These are phyloP conservation scores for Echinosophora koreensis DNA, from an alignment of 306 rosid genomes.

Conservation along the genomic window DNA sequence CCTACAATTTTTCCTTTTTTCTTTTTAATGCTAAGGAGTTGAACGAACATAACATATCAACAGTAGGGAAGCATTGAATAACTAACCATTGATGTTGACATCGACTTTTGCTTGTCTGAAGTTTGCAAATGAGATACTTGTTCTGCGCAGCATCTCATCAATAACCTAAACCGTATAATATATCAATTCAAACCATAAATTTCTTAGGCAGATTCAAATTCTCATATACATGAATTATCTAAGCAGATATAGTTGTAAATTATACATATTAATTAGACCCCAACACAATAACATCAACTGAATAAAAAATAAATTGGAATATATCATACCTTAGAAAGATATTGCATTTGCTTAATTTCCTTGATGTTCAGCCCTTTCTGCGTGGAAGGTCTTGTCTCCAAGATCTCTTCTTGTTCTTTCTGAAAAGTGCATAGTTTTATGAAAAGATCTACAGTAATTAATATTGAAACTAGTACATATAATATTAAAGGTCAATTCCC, in stretches of 20 bases:
- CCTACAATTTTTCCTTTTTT: slow-evolving; percentile 49
- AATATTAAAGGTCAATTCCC: not conserved
- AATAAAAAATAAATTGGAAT: not conserved
- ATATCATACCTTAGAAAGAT: slow-evolving; percentile 62
- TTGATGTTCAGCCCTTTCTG: slow-evolving; percentile 56
- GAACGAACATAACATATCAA: not conserved
- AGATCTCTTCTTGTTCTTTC: slow-evolving; percentile 74
- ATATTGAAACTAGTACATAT: not conserved
- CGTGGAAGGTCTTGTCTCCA: slow-evolving; percentile 51
- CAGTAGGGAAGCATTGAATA: not conserved
- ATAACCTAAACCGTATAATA: slow-evolving; percentile 53
- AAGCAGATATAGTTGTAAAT: not conserved
- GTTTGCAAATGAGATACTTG: slow-evolving; percentile 60
- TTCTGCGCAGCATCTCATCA: slow-evolving; percentile 67
- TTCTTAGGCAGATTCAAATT: not conserved
- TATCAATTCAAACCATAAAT: not conserved
- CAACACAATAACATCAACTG: not conserved
- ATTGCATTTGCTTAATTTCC: slow-evolving; percentile 71
- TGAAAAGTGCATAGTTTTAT: slow-evolving; percentile 31
- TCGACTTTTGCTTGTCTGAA: slow-evolving; percentile 69
- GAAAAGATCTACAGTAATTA: not conserved
- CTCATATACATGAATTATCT: too few species aligned
- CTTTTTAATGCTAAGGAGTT: not conserved
- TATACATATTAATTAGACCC: not conserved
- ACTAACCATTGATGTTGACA: slow-evolving; percentile 63